Evolutionary conservation across 768 basidiomycete species (phyloP), one percentile per base, ranked within the genome.

Genomic region (Vararia minispora): DNA sequence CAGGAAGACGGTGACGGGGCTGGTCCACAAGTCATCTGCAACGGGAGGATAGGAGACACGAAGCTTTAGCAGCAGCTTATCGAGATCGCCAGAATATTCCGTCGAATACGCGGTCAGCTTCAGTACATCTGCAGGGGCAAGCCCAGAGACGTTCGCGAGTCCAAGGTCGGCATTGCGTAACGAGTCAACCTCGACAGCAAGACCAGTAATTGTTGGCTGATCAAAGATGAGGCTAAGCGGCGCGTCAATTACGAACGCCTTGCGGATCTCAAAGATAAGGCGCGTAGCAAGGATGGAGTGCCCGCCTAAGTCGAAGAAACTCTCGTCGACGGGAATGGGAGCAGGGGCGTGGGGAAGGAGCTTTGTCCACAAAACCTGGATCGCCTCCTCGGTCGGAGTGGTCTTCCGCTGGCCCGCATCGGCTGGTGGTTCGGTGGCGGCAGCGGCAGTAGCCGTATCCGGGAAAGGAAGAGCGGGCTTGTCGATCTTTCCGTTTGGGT

Each of bases 401-500:
- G 71, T 62, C 17, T 60, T 59, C 29, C 63, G 62, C 6, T 57
- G 51, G 6, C 55, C 45, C 5, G 55, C 52, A 12, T 43, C 56
- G 23, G 59, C 50, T 22, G 52, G 46, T 1, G 71, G 59, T 28
- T 72, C 68, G 28, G 67, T 59, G 16, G 63, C 49, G 6, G 68
- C 62, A n/a, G n/a, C n/a, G 1, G 58, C 71, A 43, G 85, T 78
- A 4, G 79, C 85, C 0, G 95, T 98, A 58, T 99, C 95, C 6
- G 95, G 95, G 79, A 98, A 99, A 9, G 95, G 95, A 32, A 99
- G 75, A 0, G 88, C 86, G 0, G 95, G 94, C 55, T 98, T 99
- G 66, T 99, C 95, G 57, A 99, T 82, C 63, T 99, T 99, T 45
- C 95, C 95, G 56, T 98, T 99, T 6, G 95, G 95, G 52, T 97